phyloP scores from a whole-genome alignment of 2,329 filamentous ascomycete species.

The Hypoxylon sp. region DNA sequence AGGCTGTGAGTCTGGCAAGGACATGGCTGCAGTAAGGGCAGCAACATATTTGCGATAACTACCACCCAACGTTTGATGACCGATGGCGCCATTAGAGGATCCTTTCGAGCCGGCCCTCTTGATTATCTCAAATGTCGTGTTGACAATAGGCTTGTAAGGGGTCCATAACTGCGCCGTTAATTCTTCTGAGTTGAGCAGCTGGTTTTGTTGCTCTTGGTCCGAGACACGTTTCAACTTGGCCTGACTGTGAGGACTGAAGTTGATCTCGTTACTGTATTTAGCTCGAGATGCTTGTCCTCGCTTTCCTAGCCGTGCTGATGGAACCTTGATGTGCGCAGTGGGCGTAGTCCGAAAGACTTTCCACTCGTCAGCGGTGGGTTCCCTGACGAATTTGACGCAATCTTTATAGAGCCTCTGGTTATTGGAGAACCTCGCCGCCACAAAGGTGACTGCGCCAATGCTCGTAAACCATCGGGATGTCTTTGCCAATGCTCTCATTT shows the following conservation, averaged over 20 bases:
- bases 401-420: constrained; percentile 64
- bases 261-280: constrained; percentile 27
- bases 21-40: constrained; percentile 46
- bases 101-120: constrained; percentile 43
- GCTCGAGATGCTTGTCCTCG: constrained; percentile 42
- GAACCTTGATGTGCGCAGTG: constrained; percentile 46
- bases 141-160: constrained; percentile 46
- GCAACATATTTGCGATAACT: constrained; percentile 46
- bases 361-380: constrained; percentile 66
- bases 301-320: constrained; percentile 43
- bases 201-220: constrained; percentile 9
- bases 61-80: constrained; percentile 43
- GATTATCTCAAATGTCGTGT: constrained; percentile 47
- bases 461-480: constrained; percentile 65
- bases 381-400: constrained; percentile 65
- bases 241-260: constrained; percentile 24
- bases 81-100: constrained; percentile 46
- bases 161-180: constrained; percentile 41
- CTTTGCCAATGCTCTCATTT: constrained; percentile 67
- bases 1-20: constrained; percentile 50
- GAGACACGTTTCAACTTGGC: constrained; percentile 22
- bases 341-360: constrained; percentile 61
- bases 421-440: constrained; percentile 62
- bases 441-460: constrained; percentile 63
- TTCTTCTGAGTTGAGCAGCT: constrained; percentile 22